Conservation (phyloP, 495 filamentous ascomycete species). For the Melanomma pulvis-pyrius region DNA sequence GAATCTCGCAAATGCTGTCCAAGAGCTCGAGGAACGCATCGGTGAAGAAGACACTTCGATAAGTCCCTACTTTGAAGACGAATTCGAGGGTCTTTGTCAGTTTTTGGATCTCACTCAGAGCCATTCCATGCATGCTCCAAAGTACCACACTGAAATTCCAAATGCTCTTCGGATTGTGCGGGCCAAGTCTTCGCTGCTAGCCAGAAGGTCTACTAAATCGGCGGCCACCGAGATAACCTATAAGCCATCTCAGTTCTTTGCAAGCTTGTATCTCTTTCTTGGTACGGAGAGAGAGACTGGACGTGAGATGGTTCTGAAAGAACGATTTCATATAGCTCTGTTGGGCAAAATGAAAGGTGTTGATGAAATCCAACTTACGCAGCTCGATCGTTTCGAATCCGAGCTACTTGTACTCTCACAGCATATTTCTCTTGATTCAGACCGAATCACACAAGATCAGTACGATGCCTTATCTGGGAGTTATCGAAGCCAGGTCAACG, state of each 20-base stretch:
- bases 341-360: slow-evolving; percentile 55
- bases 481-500: neutral
- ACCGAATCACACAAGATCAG: slow-evolving; percentile 39
- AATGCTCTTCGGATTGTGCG: neutral
- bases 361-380: slow-evolving; percentile 58
- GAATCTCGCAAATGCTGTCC: slow-evolving; percentile 32
- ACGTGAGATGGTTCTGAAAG: slow-evolving; percentile 51
- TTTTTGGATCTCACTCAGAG: slow-evolving; percentile 44
- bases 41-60: slow-evolving; percentile 18
- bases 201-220: slow-evolving; percentile 28
- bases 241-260: neutral
- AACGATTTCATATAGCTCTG: slow-evolving; percentile 58
- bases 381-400: slow-evolving; percentile 65
- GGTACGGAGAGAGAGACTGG: slow-evolving; percentile 19
- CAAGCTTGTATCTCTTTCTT: slow-evolving; percentile 8
- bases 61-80: slow-evolving; percentile 55
- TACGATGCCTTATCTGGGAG: slow-evolving; percentile 4
- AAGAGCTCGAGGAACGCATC: slow-evolving; percentile 26
- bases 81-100: slow-evolving; percentile 71
- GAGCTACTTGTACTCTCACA: slow-evolving; percentile 65
- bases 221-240: neutral
- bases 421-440: slow-evolving; percentile 37
- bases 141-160: neutral
- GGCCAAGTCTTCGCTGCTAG: slow-evolving; percentile 24
- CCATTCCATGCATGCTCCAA: slow-evolving; percentile 1